Percentiles rank a stretch among this genome's conserved stretches.
phyloP scores from a whole-genome alignment of 371 early-diverging fungal genomes.

The Polyrhizophydium stewartii region DNA sequence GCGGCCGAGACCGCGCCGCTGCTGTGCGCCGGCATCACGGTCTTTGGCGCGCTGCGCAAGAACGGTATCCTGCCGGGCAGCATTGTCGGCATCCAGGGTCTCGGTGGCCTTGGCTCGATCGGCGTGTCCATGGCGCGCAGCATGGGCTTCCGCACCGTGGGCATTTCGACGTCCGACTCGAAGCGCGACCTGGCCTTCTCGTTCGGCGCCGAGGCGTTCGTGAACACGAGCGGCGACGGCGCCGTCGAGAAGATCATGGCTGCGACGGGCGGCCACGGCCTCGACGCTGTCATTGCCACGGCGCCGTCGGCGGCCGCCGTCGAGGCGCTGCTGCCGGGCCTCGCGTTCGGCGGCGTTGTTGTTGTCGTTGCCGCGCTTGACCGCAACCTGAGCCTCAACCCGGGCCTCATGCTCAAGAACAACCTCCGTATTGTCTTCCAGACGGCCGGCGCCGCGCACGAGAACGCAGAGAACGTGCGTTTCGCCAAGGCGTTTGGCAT shows the following conservation, averaged over 20 bases:
- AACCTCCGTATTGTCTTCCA: not conserved
- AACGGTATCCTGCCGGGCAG: slow-evolving; percentile 38
- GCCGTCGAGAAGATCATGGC: slow-evolving; percentile 4
- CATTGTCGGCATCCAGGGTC: slow-evolving; percentile 58
- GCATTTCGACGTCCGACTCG: slow-evolving; percentile 3
- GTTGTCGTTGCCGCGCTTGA: too few species aligned
- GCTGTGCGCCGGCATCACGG: slow-evolving; percentile 72
- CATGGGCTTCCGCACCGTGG: slow-evolving; percentile 24
- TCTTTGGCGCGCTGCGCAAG: slow-evolving; percentile 44
- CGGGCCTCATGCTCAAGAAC: not conserved
- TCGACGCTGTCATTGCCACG: too few species aligned
- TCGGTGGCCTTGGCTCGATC: slow-evolving; percentile 52
- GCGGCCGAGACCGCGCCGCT: slow-evolving; percentile 53
- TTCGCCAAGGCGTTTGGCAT: slow-evolving; percentile 6
- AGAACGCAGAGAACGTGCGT: slow-evolving; percentile 7
- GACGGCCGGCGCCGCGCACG: slow-evolving; percentile 5
- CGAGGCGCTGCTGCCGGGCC: not conserved
- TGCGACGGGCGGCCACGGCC: slow-evolving; percentile 7
- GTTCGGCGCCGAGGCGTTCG: slow-evolving; percentile 4
- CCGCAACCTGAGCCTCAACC: not conserved
- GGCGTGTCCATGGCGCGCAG: not conserved
- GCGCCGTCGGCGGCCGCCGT: not conserved
- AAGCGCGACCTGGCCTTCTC: slow-evolving; percentile 6
- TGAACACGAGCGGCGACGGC: slow-evolving; percentile 1
- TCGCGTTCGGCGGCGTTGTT: too few species aligned